phyloP scores from a whole-genome alignment of 805 yeast species.

The Lipomyces lipofer region DNA sequence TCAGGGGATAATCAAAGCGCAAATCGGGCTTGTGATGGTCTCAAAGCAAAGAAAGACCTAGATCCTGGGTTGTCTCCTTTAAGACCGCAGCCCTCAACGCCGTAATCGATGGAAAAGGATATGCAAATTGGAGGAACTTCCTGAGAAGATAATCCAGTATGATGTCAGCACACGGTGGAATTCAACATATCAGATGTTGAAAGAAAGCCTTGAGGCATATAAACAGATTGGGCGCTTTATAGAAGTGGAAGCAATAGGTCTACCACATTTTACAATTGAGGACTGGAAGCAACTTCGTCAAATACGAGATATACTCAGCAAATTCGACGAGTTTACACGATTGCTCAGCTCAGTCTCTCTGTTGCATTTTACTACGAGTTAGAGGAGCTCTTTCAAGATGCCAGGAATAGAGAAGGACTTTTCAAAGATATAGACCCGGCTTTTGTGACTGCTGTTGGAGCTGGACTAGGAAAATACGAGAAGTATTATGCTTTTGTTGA shows the following conservation, averaged over 20 bases:
- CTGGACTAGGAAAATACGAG: too few relatives aligned
- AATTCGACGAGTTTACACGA: not conserved
- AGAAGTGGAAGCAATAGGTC: slow-evolving; percentile 41
- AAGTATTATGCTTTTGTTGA: not conserved
- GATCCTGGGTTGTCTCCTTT: slow-evolving; percentile 1
- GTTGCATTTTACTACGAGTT: not conserved
- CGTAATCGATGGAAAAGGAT: not conserved
- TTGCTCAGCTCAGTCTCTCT: not conserved
- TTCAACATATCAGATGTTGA: not conserved
- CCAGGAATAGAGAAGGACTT: not conserved
- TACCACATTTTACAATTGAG: slow-evolving; percentile 47
- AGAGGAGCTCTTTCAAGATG: not conserved
- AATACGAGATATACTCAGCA: not conserved
- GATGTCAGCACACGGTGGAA: not conserved
- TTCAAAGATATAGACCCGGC: too few relatives aligned
- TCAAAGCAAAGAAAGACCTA: not conserved
- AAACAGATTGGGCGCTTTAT: not conserved
- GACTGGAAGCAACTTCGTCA: not conserved
- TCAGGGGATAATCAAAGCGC: not conserved
- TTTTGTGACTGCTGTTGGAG: too few relatives aligned
- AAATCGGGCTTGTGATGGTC: not conserved
- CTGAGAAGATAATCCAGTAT: not conserved
- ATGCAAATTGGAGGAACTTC: not conserved
- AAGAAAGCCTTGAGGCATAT: not conserved
- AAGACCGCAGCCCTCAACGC: not conserved